phyloP scores from a whole-genome alignment of 768 basidiomycete genomes.

The Boletus tylopilopsis region DNA sequence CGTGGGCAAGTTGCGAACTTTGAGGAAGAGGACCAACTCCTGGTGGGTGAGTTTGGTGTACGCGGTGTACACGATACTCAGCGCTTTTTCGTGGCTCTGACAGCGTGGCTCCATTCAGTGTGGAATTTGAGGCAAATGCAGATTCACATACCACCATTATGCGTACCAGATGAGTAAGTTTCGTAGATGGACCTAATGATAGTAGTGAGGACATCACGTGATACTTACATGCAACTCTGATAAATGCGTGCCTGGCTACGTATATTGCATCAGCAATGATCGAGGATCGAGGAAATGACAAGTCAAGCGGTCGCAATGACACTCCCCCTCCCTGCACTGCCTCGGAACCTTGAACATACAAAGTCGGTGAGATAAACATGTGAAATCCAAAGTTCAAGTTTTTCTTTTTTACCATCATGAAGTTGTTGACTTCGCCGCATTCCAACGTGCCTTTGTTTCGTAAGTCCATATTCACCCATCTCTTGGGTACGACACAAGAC shows the following conservation, averaged over 20 bases:
- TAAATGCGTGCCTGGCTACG: too few relatives aligned
- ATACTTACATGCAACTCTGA: too few relatives aligned
- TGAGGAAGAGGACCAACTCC: slow-evolving; percentile 73
- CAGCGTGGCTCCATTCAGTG: slow-evolving; percentile 13
- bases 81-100: slow-evolving; percentile 26
- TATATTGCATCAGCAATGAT: too few relatives aligned
- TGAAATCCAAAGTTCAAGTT: too few relatives aligned
- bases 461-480: slow-evolving; percentile 31
- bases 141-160: slow-evolving; percentile 40
- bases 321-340: too few relatives aligned
- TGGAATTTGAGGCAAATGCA: slow-evolving; percentile 6
- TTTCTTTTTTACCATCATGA: slow-evolving; percentile 14
- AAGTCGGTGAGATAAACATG: too few relatives aligned
- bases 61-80: slow-evolving; percentile 56
- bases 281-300: too few relatives aligned
- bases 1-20: slow-evolving; percentile 65
- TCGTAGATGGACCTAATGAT: too few relatives aligned
- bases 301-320: too few relatives aligned
- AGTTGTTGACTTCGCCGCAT: slow-evolving; percentile 19
- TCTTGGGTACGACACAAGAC: slow-evolving; percentile 18
- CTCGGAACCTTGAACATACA: too few relatives aligned
- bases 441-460: slow-evolving; percentile 17
- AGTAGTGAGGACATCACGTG: too few relatives aligned
- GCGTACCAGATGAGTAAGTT: too few relatives aligned
- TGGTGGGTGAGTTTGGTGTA: slow-evolving; percentile 64